phyloP scores from a whole-genome alignment of 2,329 filamentous ascomycete species.

The Aspergillus sclerotialis region DNA sequence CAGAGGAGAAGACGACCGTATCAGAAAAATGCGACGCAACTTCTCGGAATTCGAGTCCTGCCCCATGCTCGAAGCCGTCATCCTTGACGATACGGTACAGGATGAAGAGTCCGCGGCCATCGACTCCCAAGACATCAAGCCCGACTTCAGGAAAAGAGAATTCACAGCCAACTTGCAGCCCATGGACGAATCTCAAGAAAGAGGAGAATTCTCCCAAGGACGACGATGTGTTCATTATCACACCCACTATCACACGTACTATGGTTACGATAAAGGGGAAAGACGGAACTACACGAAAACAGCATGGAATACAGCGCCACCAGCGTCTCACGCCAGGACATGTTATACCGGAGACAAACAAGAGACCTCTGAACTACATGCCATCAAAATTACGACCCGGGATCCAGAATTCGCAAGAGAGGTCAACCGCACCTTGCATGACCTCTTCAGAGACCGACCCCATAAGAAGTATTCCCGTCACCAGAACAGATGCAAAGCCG shows the following conservation, averaged over 20 bases:
- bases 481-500: conserved; percentile 9
- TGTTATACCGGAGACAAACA: too few species aligned
- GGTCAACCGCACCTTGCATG: conserved; percentile 15
- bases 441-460: conserved; percentile 13
- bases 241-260: conserved; percentile 37
- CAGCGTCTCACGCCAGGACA: conserved; percentile 8
- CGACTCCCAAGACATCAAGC: conserved; percentile 10
- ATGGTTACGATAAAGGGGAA: conserved; percentile 25
- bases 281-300: conserved; percentile 10
- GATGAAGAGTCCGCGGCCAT: conserved; percentile 9
- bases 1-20: conserved; percentile 13
- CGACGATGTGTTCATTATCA: conserved; percentile 31
- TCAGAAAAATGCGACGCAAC: conserved; percentile 22
- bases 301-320: conserved; percentile 11
- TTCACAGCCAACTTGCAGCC: conserved; percentile 6
- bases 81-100: conserved; percentile 19
- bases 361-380: conserved; percentile 19
- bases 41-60: conserved; percentile 30
- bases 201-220: conserved; percentile 10
- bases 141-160: conserved; percentile 20
- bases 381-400: conserved; percentile 20
- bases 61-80: conserved; percentile 27
- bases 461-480: conserved; percentile 7
- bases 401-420: conserved; percentile 15
- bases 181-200: conserved; percentile 9